Evolutionary conservation across 2,329 filamentous ascomycete species (phyloP).

Genomic region (Penicillium sp.): DNA sequence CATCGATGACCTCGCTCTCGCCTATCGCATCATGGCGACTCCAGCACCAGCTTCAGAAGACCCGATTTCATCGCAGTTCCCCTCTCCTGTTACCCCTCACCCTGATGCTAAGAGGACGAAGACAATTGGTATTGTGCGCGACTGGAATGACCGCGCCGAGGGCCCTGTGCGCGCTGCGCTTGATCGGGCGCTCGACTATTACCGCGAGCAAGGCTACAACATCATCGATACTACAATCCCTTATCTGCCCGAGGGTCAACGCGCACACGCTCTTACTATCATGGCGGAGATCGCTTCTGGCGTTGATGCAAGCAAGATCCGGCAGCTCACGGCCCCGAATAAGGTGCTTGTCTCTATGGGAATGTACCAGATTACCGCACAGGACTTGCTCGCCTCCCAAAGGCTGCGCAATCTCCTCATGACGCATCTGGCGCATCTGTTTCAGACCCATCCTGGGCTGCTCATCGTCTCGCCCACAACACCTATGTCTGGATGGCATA

Average conservation of each 20-base stretch:
- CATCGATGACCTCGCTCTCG: constrained; percentile 72
- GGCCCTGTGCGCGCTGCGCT: constrained; percentile 62
- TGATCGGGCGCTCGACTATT: constrained; percentile 59
- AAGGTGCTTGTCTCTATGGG: constrained; percentile 64
- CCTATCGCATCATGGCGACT: constrained; percentile 76
- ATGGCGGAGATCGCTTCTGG: constrained; percentile 65
- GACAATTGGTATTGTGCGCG: constrained; percentile 66
- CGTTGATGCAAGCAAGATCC: constrained; percentile 51
- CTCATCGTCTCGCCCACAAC: constrained; percentile 76
- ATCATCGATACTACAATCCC: constrained; percentile 53
- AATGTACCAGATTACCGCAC: constrained; percentile 61
- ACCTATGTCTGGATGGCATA: constrained; percentile 72
- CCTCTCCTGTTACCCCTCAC: constrained; percentile 47
- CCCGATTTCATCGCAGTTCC: constrained; percentile 61
- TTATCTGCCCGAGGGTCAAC: constrained; percentile 66
- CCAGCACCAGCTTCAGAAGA: constrained; percentile 61
- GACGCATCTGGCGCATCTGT: constrained; percentile 72
- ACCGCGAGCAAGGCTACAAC: constrained; percentile 39
- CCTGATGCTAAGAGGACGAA: constrained; percentile 45
- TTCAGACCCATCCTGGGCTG: constrained; percentile 67
- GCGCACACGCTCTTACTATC: constrained; percentile 75
- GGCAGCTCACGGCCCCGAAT: constrained; percentile 63
- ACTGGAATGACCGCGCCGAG: constrained; percentile 69
- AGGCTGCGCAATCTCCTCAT: constrained; percentile 73
- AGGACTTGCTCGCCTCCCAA: constrained; percentile 70